phyloP scores from a whole-genome alignment of 2,329 filamentous ascomycete genomes.

The Colletotrichum horii region DNA sequence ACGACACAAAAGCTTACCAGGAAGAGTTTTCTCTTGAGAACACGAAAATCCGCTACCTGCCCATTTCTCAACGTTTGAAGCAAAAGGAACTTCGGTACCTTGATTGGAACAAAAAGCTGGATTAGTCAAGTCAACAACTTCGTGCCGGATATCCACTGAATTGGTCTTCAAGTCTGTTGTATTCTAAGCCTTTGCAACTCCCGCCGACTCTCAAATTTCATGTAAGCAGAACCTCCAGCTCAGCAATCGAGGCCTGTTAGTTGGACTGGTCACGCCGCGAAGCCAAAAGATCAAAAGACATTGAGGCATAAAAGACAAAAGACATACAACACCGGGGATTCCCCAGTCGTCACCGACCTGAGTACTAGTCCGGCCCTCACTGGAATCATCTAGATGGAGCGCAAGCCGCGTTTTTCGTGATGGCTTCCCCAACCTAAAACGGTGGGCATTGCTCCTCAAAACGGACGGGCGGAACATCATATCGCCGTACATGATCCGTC shows the following conservation, averaged over 20 bases:
- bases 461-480: neutral
- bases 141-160: rapidly evolving
- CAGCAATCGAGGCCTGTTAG: neutral
- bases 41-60: neutral
- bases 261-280: neutral
- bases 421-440: neutral
- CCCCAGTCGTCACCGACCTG: conserved; percentile 19
- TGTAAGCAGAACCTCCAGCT: neutral
- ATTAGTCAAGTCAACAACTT: neutral
- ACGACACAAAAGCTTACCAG: no score
- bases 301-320: neutral
- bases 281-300: neutral
- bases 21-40: neutral
- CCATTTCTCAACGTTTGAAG: neutral
- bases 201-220: neutral
- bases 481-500: neutral
- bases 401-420: neutral
- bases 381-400: neutral
- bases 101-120: rapidly evolving
- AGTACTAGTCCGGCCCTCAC: conserved; percentile 15
- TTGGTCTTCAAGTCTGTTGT: neutral
- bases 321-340: conserved; percentile 22
- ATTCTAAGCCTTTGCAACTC: neutral
- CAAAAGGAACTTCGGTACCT: neutral
- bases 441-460: neutral